Evolutionary conservation across 148 eudicot genomes (phyloP).

Genomic region (Rhododendron vialii): DNA sequence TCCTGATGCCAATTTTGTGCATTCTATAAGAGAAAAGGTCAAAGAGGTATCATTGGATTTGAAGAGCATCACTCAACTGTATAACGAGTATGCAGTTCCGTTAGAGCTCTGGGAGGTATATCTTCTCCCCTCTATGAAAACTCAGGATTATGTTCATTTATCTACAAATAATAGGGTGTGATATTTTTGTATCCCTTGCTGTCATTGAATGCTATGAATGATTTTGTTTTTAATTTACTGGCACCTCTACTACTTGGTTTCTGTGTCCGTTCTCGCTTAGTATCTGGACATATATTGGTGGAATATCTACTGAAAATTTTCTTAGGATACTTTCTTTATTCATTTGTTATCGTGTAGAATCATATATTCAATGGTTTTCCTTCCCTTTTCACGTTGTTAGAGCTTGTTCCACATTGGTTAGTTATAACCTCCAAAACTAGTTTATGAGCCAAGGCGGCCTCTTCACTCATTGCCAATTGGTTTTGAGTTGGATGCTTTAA

Average conservation of each 20-base stretch:
- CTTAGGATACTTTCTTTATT: neutral
- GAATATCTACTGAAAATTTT: neutral
- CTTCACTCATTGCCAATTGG: too few relatives aligned
- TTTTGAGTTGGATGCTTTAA: too few relatives aligned
- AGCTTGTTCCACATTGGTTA: too few relatives aligned
- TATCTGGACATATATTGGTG: neutral
- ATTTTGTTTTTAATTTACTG: neutral
- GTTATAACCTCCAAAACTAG: too few relatives aligned
- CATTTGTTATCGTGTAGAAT: neutral
- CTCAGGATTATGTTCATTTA: neutral
- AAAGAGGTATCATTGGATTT: constrained; percentile 81
- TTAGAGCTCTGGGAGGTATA: constrained; percentile 95
- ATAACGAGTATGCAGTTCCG: constrained; percentile 95
- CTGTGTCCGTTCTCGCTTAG: neutral
- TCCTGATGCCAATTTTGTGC: constrained; percentile 32
- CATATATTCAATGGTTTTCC: neutral
- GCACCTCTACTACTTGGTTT: constrained; percentile 1
- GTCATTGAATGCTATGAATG: neutral
- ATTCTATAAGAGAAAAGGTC: constrained; percentile 49
- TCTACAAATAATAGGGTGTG: neutral
- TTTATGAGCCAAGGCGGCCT: too few relatives aligned
- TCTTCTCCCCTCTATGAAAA: neutral
- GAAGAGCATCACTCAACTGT: constrained; percentile 83
- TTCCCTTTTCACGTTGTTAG: neutral
- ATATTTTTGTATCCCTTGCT: neutral